These are phyloP conservation scores for Anthoceros angustus DNA, from an alignment of 225 moss, liverwort and hornwort genomes.

Conservation along the genomic window DNA sequence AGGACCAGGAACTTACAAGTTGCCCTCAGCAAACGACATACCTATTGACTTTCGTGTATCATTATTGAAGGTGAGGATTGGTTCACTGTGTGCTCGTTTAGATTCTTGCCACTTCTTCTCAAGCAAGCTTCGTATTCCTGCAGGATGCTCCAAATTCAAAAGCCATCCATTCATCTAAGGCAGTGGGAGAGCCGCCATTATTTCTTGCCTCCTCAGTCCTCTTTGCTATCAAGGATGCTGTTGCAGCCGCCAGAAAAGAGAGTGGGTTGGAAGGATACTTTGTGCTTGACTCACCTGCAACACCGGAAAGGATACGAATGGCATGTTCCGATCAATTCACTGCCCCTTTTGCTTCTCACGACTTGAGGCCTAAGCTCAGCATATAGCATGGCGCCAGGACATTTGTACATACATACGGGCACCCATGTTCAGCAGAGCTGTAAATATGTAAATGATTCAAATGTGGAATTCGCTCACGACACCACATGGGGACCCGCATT, in stretches of 20 bases:
- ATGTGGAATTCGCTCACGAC: no score
- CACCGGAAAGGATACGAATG: conserved; percentile 90
- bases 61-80: conserved; percentile 46
- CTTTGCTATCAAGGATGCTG: conserved; percentile 80
- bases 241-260: conserved; percentile 56
- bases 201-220: conserved; percentile 70
- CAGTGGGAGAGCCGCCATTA: conserved; percentile 66
- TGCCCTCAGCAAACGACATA: conserved; percentile 84
- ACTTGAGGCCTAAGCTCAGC: conserved; percentile 66
- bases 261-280: conserved; percentile 55
- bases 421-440: no score
- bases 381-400: conserved; percentile 13
- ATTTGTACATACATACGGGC: neutral
- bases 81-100: neutral
- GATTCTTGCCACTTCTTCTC: neutral
- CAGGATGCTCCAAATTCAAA: conserved; percentile 74
- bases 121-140: conserved; percentile 2
- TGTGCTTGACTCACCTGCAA: conserved; percentile 73
- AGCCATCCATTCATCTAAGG: conserved; percentile 91
- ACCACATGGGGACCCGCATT: no score
- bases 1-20: conserved; percentile 90
- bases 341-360: conserved; percentile 34
- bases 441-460: no score
- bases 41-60: conserved; percentile 84
- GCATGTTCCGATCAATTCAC: conserved; percentile 89